Base-by-base conservation (phyloP, 2,329 filamentous ascomycete genomes). In the Talaromyces verruculosus region DNA sequence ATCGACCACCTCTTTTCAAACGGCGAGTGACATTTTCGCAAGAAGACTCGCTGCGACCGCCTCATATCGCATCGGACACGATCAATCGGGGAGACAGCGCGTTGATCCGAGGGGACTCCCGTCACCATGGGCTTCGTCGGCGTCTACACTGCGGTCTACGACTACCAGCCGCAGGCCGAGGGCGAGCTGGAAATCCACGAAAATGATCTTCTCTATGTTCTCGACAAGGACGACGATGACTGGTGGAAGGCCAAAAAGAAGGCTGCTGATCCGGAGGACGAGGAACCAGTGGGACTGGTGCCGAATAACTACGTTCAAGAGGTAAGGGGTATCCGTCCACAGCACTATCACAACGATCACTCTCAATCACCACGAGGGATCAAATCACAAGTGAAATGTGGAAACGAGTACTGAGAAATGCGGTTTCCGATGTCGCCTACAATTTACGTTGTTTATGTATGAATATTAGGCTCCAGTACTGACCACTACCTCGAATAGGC, bases 171-270 rank as follows among this genome's bases (percentile, higher is more conserved):
- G 69, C 92, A 96, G 79, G 89, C 88, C 72, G 90, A 92, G 73
- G 91, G 91, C 70, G 94, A 98, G 85, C 85, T 98, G 68, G 85
- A 89, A 69, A 91, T 98, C 73, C 83, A 81, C 65, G 93, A 97
- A 75, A 93, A 93, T 67, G 94, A 97, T 79, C 77, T 97, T 69
- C 87, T 98, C 67, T 97, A 93, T 79, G 85, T 97, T 66, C 81
- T 96, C 65, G 92, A 96, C 73, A 96, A 96, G 82, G 77, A 81
- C 61, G 88, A 91, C 17, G 89, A 91, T 77, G 88, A 92, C 76
- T 98, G 95, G 95, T 98, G 95, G 95, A 95, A 89, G 78, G 92
- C 91, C 58, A 97, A 96, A 84, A 97, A 96, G 84, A 92, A 89
- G 81, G 92, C 93, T 69, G 87, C 93, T 69, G 87, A 86, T 37